Evolutionary conservation across 371 early-diverging fungal species (phyloP).

Genomic region (Mucor irregularis): DNA sequence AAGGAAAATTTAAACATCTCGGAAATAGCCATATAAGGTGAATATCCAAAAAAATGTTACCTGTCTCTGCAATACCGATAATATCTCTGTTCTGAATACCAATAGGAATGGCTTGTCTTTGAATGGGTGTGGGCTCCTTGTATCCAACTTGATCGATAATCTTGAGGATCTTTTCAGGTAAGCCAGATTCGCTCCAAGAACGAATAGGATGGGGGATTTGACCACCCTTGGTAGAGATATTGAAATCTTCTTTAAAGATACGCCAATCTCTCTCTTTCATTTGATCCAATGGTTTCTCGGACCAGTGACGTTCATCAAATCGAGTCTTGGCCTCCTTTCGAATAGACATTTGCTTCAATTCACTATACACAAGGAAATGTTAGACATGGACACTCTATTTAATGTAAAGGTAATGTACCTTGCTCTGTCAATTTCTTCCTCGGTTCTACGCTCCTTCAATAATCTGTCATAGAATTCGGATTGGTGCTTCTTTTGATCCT

Average conservation of each 20-base stretch:
- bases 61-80: slow-evolving; percentile 98
- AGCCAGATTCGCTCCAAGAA: slow-evolving; percentile 82
- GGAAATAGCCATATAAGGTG: too few relatives aligned
- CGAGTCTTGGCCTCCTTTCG: slow-evolving; percentile 68
- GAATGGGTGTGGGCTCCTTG: slow-evolving; percentile 97
- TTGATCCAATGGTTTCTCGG: slow-evolving; percentile 85
- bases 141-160: slow-evolving; percentile 84
- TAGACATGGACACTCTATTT: too few relatives aligned
- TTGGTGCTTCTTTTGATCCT: slow-evolving; percentile 70
- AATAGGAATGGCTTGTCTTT: slow-evolving; percentile 96
- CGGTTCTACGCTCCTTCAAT: slow-evolving; percentile 67
- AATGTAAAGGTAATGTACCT: slow-evolving; percentile 26
- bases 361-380: slow-evolving; percentile 38
- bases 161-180: slow-evolving; percentile 67
- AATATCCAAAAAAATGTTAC: slow-evolving; percentile 47
- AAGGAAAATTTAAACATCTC: too few relatives aligned
- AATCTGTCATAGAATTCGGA: slow-evolving; percentile 73
- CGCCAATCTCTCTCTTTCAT: slow-evolving; percentile 99
- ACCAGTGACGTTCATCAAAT: slow-evolving; percentile 94
- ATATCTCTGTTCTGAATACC: slow-evolving; percentile 92
- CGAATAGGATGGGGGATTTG: slow-evolving; percentile 92
- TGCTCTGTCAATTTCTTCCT: slow-evolving; percentile 69
- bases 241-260: slow-evolving; percentile 97
- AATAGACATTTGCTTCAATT: slow-evolving; percentile 62
- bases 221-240: slow-evolving; percentile 92